phyloP scores from a whole-genome alignment of 2,329 filamentous ascomycete species.

The Pseudopyricularia cyperi region DNA sequence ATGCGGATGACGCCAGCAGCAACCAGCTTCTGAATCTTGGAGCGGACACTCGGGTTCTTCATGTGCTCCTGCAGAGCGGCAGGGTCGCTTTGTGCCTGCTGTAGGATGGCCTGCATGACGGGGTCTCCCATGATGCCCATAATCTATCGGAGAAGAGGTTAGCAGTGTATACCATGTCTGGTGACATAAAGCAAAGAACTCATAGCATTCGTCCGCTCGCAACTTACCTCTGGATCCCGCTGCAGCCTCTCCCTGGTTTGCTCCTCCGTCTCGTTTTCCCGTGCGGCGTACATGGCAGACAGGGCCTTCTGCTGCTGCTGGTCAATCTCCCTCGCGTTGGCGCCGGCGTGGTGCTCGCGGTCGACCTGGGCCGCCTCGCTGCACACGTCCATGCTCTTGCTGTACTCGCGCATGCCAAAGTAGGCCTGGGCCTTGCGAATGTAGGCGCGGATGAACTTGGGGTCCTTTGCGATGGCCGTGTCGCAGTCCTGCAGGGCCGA shows the following conservation, averaged over 20 bases:
- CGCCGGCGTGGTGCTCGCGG: conserved; percentile 50
- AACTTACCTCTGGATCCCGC: conserved; percentile 78
- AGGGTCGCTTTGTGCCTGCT: conserved; percentile 90
- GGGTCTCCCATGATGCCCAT: conserved; percentile 87
- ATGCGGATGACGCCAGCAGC: conserved; percentile 84
- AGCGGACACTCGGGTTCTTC: conserved; percentile 74
- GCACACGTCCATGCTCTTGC: conserved; percentile 77
- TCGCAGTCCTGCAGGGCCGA: conserved; percentile 89
- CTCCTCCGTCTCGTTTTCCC: conserved; percentile 91
- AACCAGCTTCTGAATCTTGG: conserved; percentile 89
- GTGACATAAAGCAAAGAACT: too few species aligned
- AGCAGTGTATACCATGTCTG: too few species aligned
- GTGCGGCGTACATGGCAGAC: conserved; percentile 75
- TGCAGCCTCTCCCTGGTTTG: conserved; percentile 86
- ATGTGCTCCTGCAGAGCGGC: conserved; percentile 93
- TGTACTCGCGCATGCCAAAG: conserved; percentile 97
- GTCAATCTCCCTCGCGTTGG: conserved; percentile 84
- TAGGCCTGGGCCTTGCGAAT: conserved; percentile 92
- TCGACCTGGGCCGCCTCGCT: conserved; percentile 70
- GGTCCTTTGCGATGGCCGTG: conserved; percentile 77
- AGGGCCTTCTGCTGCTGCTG: conserved; percentile 89
- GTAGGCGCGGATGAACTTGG: conserved; percentile 89
- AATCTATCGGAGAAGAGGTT: conserved; percentile 45
- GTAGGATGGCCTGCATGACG: conserved; percentile 93
- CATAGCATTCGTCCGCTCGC: too few species aligned